These are phyloP conservation scores for Detonula confervacea DNA, from an alignment of 352 stramenopile genomes.

Conservation along the genomic window DNA sequence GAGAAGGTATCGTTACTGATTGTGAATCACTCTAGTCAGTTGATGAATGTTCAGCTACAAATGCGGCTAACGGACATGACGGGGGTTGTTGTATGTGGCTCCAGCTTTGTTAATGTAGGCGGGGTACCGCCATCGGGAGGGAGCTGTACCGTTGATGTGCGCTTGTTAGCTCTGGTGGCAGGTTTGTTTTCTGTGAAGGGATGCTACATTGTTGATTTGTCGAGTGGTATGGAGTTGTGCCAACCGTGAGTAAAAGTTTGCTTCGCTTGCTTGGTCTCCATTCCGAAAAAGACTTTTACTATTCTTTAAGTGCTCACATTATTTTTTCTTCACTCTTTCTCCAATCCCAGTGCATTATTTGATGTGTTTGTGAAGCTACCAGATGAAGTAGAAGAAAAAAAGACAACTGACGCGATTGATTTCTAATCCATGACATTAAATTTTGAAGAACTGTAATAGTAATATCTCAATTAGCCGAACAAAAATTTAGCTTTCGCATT, in stretches of 20 bases:
- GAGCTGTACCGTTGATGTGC: constrained; percentile 57
- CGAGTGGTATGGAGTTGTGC: constrained; percentile 60
- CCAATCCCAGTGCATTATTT: constrained; percentile 50
- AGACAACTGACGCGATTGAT: constrained; percentile 25
- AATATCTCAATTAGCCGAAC: too few relatives aligned
- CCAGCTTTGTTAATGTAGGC: constrained; percentile 72
- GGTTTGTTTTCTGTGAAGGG: constrained; percentile 70
- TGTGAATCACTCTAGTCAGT: constrained; percentile 74
- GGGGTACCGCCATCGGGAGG: constrained; percentile 62
- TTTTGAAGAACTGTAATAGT: too few relatives aligned
- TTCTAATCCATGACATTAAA: too few relatives aligned
- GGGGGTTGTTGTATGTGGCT: constrained; percentile 72
- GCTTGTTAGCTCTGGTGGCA: constrained; percentile 63
- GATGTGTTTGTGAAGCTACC: constrained; percentile 69
- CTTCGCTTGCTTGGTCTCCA: too few relatives aligned
- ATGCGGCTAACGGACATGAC: constrained; percentile 68
- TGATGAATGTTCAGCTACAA: constrained; percentile 78
- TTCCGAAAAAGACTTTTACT: too few relatives aligned
- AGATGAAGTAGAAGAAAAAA: constrained; percentile 38
- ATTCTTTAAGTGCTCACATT: too few relatives aligned
- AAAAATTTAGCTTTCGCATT: too few relatives aligned
- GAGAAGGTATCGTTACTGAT: constrained; percentile 69
- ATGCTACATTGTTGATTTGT: constrained; percentile 77
- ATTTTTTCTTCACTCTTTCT: too few relatives aligned
- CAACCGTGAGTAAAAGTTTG: constrained; percentile 47